A percentile compares a stretch with the other conserved stretches of the same genome.
Evolutionary conservation across 2,329 filamentous ascomycete genomes (phyloP).

Genomic region (Pezicula radicicola): DNA sequence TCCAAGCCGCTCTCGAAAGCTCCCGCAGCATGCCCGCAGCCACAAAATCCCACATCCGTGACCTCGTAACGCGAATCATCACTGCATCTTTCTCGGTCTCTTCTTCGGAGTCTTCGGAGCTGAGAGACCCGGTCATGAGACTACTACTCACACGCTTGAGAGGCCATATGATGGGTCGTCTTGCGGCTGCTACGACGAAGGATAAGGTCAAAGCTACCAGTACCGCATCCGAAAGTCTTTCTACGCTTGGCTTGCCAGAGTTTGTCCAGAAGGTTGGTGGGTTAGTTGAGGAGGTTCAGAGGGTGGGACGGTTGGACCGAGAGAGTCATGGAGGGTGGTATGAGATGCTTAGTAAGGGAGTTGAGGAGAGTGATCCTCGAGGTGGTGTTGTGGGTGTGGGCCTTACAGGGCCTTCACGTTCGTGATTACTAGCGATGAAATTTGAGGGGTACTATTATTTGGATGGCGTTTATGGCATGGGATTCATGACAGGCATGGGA

Average conservation of each 20-base stretch:
- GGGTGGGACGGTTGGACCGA: constrained; percentile 64
- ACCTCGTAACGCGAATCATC: constrained; percentile 54
- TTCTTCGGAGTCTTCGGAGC: constrained; percentile 8
- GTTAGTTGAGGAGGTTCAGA: constrained; percentile 65
- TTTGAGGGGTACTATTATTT: too few relatives aligned
- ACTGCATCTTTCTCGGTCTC: constrained; percentile 14
- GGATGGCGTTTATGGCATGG: too few relatives aligned
- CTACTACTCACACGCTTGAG: constrained; percentile 67
- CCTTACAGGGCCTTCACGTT: too few relatives aligned
- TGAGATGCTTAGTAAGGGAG: constrained; percentile 39
- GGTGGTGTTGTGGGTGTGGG: too few relatives aligned
- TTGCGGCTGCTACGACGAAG: constrained; percentile 63
- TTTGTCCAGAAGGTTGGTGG: constrained; percentile 68
- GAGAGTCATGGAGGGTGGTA: constrained; percentile 69
- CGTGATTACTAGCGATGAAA: too few relatives aligned
- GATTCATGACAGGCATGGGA: too few relatives aligned
- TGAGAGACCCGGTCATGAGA: constrained; percentile 56
- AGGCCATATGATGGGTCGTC: constrained; percentile 61
- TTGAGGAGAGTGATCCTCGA: constrained; percentile 7
- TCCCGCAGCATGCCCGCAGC: constrained; percentile 63
- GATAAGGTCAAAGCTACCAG: constrained; percentile 70
- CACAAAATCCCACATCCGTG: constrained; percentile 56
- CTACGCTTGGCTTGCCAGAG: constrained; percentile 67
- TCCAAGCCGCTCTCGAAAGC: constrained; percentile 60
- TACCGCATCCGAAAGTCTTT: constrained; percentile 66